A percentile compares a stretch with the other conserved stretches of the same genome.
These are phyloP conservation scores for Ehretia macrophylla DNA, from an alignment of 257 asterid genomes.

Conservation along the genomic window DNA sequence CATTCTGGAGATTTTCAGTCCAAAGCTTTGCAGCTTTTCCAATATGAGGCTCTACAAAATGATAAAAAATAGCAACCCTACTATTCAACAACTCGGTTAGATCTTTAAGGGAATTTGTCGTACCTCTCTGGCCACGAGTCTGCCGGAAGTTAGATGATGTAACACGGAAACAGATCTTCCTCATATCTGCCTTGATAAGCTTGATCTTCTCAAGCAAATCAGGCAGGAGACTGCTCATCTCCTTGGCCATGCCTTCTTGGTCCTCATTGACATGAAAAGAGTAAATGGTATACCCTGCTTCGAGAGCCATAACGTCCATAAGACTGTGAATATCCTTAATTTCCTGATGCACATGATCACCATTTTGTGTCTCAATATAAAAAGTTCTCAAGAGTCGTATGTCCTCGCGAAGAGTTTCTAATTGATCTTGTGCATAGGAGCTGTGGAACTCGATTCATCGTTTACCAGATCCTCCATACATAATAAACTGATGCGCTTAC, in stretches of 20 bases:
- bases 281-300: background rate
- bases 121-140: conserved; percentile 8
- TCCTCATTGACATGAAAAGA: background rate
- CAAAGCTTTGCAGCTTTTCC: background rate
- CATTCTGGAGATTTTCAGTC: background rate
- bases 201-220: background rate
- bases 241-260: background rate
- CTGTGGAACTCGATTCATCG: background rate
- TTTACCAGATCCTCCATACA: no score
- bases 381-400: background rate
- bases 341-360: background rate
- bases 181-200: background rate
- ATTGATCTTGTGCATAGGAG: background rate
- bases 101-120: conserved; percentile 1
- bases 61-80: no score
- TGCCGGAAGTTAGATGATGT: conserved; percentile 8
- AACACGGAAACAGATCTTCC: background rate
- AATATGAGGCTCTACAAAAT: background rate
- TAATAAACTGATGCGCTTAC: conserved; percentile 1
- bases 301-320: background rate
- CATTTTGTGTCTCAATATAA: background rate
- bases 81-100: conserved; percentile 6
- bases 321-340: background rate
- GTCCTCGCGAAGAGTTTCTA: background rate
- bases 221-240: background rate